Conservation (phyloP, 441 rosid species). For the Adansonia grandidieri region DNA sequence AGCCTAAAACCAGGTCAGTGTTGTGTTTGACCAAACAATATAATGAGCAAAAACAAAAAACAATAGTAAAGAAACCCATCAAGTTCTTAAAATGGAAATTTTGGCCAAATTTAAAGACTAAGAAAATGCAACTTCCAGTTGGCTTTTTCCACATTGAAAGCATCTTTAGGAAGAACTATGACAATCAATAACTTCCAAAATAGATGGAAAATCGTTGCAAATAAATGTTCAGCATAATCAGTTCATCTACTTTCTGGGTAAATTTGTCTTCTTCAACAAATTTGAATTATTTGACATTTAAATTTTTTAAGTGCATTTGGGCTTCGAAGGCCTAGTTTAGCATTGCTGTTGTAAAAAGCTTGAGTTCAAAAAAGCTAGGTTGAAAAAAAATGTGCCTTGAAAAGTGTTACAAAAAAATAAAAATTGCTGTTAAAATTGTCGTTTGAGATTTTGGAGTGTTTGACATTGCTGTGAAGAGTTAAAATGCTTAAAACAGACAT, state of each 20-base stretch:
- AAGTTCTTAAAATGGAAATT: neutral
- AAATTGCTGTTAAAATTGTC: too few relatives aligned
- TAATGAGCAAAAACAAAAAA: neutral
- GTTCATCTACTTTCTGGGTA: neutral
- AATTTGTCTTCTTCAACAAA: neutral
- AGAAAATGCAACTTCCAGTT: slow-evolving; percentile 2
- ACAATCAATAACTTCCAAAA: neutral
- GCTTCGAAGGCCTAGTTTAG: neutral
- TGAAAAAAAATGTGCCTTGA: too few relatives aligned
- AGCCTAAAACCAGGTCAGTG: slow-evolving; percentile 7
- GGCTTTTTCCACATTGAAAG: neutral
- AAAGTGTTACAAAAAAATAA: too few relatives aligned
- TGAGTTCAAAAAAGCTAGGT: too few relatives aligned
- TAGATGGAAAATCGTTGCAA: neutral
- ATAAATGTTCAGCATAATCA: slow-evolving; percentile 9
- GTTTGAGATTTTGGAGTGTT: too few relatives aligned
- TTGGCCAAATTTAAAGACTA: neutral
- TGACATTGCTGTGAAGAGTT: too few relatives aligned
- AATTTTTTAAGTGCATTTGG: slow-evolving; percentile 7
- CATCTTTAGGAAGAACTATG: neutral
- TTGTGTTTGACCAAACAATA: neutral
- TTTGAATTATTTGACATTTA: neutral
- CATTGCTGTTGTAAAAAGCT: too few relatives aligned
- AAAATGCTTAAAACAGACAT: too few relatives aligned
- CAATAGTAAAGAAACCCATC: neutral